A percentile compares a stretch with the other conserved stretches of the same genome.
These are phyloP conservation scores for Solanum etuberosum DNA, from an alignment of 257 asterid species.

Conservation along the genomic window DNA sequence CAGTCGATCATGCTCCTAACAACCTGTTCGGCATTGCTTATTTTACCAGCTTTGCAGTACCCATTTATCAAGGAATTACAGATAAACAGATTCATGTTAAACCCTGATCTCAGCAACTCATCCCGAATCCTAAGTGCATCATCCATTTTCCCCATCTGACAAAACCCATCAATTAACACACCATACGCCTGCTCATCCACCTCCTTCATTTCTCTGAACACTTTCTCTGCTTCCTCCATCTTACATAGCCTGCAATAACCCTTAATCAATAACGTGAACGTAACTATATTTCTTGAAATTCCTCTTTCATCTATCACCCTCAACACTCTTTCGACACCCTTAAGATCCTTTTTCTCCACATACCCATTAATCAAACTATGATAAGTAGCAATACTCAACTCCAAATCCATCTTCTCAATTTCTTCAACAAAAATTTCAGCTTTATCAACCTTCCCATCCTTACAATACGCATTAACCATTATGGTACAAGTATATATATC, in stretches of 20 bases:
- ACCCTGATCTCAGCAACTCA: slow-evolving; percentile 62
- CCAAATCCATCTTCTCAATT: slow-evolving; percentile 45
- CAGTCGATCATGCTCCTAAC: slow-evolving; percentile 30
- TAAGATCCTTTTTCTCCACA: slow-evolving; percentile 48
- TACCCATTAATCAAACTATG: slow-evolving; percentile 77
- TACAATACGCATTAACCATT: slow-evolving; percentile 73
- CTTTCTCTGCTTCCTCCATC: slow-evolving; percentile 55
- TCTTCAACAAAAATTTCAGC: slow-evolving; percentile 56
- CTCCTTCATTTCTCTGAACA: slow-evolving; percentile 43
- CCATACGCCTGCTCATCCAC: slow-evolving; percentile 68
- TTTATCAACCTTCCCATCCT: slow-evolving; percentile 45
- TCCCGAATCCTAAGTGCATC: slow-evolving; percentile 57
- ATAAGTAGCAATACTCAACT: slow-evolving; percentile 56
- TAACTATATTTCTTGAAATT: slow-evolving; percentile 44
- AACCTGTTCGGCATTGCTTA: slow-evolving; percentile 49
- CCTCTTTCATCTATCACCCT: slow-evolving; percentile 38
- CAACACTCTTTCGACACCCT: slow-evolving; percentile 50
- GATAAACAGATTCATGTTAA: slow-evolving; percentile 49
- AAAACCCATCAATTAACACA: slow-evolving; percentile 66
- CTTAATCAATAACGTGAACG: slow-evolving; percentile 64
- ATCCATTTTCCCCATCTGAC: slow-evolving; percentile 65
- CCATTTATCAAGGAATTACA: slow-evolving; percentile 77
- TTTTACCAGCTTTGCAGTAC: slow-evolving; percentile 55
- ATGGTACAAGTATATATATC: slow-evolving; percentile 71
- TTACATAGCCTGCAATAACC: slow-evolving; percentile 58